Evolutionary conservation across 805 yeast genomes (phyloP).

Genomic region (Babjeviella inositovora): DNA sequence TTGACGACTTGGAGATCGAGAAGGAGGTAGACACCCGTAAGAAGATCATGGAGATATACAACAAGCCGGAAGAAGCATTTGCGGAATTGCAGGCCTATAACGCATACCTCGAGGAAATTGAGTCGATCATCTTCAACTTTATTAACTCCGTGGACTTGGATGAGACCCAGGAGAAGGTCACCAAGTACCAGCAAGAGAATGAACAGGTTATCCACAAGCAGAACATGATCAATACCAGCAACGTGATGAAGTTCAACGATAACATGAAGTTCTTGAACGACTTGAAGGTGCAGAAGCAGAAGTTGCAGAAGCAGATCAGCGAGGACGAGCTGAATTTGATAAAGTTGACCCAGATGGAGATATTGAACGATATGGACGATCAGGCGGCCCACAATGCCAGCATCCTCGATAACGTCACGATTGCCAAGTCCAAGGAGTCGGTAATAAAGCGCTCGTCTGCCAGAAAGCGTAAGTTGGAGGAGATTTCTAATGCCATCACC

Average conservation of each 20-base stretch:
- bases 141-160: constrained; percentile 56
- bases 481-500: constrained; percentile 19
- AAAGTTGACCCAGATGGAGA: constrained; percentile 32
- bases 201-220: constrained; percentile 63
- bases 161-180: constrained; percentile 47
- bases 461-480: constrained; percentile 42
- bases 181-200: constrained; percentile 58
- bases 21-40: constrained; percentile 84
- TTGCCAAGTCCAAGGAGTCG: constrained; percentile 33
- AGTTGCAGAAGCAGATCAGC: constrained; percentile 40
- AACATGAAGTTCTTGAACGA: constrained; percentile 60
- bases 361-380: constrained; percentile 28
- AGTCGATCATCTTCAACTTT: constrained; percentile 63
- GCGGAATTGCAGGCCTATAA: constrained; percentile 43
- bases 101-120: constrained; percentile 70
- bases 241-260: constrained; percentile 44
- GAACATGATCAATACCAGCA: constrained; percentile 57
- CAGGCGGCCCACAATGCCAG: constrained; percentile 20
- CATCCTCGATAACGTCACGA: constrained; percentile 29
- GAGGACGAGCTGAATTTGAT: constrained; percentile 28
- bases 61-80: constrained; percentile 69
- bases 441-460: constrained; percentile 49
- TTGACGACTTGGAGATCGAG: constrained; percentile 83
- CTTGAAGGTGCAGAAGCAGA: constrained; percentile 49
- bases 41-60: constrained; percentile 61